Evolutionary conservation across 2,329 filamentous ascomycete species (phyloP), one percentile per base, ranked within the genome.

Genomic region (Colletotrichum sp.): DNA sequence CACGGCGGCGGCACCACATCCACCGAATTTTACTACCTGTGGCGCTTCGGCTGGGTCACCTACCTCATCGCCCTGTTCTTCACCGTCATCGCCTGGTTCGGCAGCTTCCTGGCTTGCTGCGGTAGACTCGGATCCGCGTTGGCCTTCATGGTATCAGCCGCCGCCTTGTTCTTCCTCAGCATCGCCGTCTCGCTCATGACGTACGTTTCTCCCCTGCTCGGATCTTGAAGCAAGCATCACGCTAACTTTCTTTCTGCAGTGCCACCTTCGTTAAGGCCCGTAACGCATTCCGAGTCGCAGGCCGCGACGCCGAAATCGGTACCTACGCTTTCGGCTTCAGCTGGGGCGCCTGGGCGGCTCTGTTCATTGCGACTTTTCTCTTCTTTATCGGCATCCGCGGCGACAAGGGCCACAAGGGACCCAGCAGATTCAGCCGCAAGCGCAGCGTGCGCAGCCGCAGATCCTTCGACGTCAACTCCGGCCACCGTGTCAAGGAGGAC

Each of bases 1-100:
- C 88, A 92, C 79, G 91, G 87, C 75, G 85, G 86, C 75, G 78
- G 85, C 74, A 93, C 91, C 5, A 93, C 92, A 8, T 90, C 88
- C 77, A 83, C 78, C 26, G 85, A 86, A 78, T 98, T 93, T 88
- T 99, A 90, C 87, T 95, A 96, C 86, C 90, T 97, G 82, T 98
- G 95, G 87, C 92, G 96, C 55, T 98, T 98, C 87, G 94, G 95
- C 84, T 99, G 96, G 91, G 95, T 96, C 48, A 97, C 98, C 85
- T 94, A 94, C 87, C 88, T 99, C 72, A 93, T 99, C 79, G 92
- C 93, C 21, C 90, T 98, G 48, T 92, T 98, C 88, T 97, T 98
- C 84, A 91, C 91, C 77, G 89, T 91, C 64, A 72, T 92, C 30
- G 91, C 93, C 77, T 92, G 96, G 82, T 90, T 95, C 84, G 86